Evolutionary conservation across 2,329 filamentous ascomycete species (phyloP).

Genomic region (Venturia carpophila): DNA sequence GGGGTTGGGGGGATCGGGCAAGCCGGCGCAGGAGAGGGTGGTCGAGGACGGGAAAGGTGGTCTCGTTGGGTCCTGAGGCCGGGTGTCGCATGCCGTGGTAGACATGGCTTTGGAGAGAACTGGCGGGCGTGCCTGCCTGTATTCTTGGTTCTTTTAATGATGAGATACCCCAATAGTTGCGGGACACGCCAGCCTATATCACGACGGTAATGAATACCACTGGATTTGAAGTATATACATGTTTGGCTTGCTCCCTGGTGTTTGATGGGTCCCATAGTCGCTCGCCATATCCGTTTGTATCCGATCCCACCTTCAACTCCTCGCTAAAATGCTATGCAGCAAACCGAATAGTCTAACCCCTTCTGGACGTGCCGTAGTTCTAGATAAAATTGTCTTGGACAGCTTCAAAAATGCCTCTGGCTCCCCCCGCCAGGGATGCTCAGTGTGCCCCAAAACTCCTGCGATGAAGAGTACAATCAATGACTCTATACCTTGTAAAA

Average conservation of each 20-base stretch:
- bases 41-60: background rate
- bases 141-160: background rate
- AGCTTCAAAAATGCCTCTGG: background rate
- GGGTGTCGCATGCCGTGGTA: too few relatives aligned
- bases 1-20: background rate
- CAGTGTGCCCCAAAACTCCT: background rate
- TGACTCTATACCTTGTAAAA: constrained; percentile 78
- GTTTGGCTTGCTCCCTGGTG: background rate
- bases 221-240: background rate
- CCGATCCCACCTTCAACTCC: background rate
- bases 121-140: background rate
- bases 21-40: background rate
- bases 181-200: background rate
- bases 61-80: background rate
- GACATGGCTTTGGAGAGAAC: background rate
- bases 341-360: background rate
- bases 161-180: background rate
- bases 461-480: background rate
- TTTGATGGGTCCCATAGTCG: background rate
- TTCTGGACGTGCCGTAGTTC: background rate
- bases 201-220: background rate
- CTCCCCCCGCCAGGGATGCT: background rate
- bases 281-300: background rate
- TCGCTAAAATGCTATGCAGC: background rate
- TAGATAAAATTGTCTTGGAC: background rate